Base-by-base conservation (phyloP, 1,284 basidiomycete genomes). In the Xerocomus nothofagi region DNA sequence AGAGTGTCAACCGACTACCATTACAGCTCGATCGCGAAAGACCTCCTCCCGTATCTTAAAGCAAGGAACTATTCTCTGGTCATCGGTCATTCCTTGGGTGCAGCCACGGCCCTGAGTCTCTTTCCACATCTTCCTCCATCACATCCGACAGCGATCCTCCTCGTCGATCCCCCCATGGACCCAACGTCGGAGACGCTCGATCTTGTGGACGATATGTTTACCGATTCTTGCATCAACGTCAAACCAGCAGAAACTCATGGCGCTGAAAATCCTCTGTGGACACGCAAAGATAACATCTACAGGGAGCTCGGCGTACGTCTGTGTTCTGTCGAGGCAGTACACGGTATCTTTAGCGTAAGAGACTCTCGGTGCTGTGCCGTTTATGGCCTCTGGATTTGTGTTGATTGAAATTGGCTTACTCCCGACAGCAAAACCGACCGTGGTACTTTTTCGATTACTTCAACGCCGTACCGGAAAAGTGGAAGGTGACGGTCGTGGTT, bases 1-100 rank as follows among this genome's bases (percentile, higher is more conserved):
- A 53, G 65, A 32, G 26, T 29, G 3, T 48, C 54, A 1, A 2
- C 29, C 2, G 51, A 67, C 38, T 62, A 63, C 21, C 29, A 15
- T 17, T 3, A 57, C 4, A 38, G 26, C 8, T 39, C 57, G 31
- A 45, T 66, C 11, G 49, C 40, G 2, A 17, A 53, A 9, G 65
- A 66, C 27, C 57, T 64, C 27, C 31, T 8, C n/a, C 61, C 61
- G 15, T 61, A 65, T n/a, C 31, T 67, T 21, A 37, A 49, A 3
- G 51, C 43, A 3, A 50, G 38, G 15, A 42, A 38, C 6, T 64
- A 58, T 14, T 43, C 55, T 20, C 34, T 64, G 6, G n/a, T 67
- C 44, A 48, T 64, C 1, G 63, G 57, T 12, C 62, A 66, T 32
- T 62, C 62, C 3, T 2, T 64, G 17, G 66, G 62, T 10, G 59